phyloP scores from a whole-genome alignment of 352 stramenopile species.

The Phytophthora sp. region DNA sequence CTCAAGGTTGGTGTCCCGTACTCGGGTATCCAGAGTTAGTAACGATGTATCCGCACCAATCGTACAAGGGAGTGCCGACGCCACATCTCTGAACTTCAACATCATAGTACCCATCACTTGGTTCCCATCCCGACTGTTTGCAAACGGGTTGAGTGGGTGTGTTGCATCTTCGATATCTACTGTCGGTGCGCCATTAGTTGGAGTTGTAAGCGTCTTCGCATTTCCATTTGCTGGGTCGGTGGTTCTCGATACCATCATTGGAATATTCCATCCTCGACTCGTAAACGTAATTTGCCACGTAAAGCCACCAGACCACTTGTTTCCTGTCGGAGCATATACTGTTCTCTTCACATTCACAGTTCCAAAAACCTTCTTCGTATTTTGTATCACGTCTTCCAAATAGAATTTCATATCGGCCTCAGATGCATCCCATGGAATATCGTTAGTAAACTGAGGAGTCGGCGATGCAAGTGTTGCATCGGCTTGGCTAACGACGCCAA shows the following conservation, averaged over 20 bases:
- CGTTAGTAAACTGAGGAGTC: conserved; percentile 16
- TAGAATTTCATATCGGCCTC: conserved; percentile 64
- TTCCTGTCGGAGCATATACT: conserved; percentile 80
- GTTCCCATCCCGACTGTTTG: conserved; percentile 88
- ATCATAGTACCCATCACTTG: conserved; percentile 89
- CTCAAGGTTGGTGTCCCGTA: conserved; percentile 46
- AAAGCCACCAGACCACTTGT: conserved; percentile 94
- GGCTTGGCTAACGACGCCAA: conserved; percentile 55
- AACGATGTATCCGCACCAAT: conserved; percentile 55
- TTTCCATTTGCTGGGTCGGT: neutral
- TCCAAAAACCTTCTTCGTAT: conserved; percentile 81
- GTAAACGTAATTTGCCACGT: conserved; percentile 95
- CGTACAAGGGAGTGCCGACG: conserved; percentile 32
- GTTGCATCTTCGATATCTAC: conserved; percentile 55
- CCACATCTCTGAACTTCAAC: conserved; percentile 54
- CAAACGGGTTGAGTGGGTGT: conserved; percentile 51
- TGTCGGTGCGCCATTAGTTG: conserved; percentile 13
- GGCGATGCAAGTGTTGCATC: conserved; percentile 12
- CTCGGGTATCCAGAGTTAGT: conserved; percentile 18
- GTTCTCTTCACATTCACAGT: conserved; percentile 80
- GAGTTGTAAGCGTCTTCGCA: conserved; percentile 2
- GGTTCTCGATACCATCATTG: conserved; percentile 57
- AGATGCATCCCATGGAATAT: conserved; percentile 81
- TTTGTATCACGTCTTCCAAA: conserved; percentile 45
- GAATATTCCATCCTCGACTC: conserved; percentile 83